Evolutionary conservation across 139 green algal genomes (phyloP).

Genomic region (Chlorella sp.): DNA sequence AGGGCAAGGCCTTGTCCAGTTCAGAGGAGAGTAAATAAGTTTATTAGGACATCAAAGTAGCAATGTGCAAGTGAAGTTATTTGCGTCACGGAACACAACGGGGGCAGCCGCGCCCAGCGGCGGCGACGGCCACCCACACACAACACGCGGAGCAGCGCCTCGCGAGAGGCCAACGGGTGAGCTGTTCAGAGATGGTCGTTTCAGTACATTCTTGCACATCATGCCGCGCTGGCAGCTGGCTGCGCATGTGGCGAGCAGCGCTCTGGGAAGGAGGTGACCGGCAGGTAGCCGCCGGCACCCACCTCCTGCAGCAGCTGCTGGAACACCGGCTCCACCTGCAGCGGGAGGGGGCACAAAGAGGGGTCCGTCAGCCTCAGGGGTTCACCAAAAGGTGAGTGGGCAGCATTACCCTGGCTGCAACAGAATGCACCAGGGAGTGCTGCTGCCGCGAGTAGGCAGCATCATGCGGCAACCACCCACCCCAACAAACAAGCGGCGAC

Average conservation of each 20-base stretch:
- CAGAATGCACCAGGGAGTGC: neutral
- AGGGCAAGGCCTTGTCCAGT: too few species aligned
- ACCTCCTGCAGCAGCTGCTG: conserved; percentile 19
- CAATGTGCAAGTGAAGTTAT: too few species aligned
- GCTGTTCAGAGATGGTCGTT: too few species aligned
- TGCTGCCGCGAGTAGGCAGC: neutral
- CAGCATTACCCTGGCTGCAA: neutral
- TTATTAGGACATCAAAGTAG: too few species aligned
- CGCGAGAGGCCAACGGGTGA: too few species aligned
- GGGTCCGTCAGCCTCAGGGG: neutral
- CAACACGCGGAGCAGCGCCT: too few species aligned
- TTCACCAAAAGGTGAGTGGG: neutral
- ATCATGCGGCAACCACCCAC: neutral
- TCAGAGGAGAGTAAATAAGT: too few species aligned
- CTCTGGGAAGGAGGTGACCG: conserved; percentile 1
- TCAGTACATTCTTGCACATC: neutral
- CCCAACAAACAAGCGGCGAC: neutral
- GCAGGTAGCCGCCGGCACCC: neutral
- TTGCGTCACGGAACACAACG: too few species aligned
- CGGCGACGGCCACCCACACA: too few species aligned
- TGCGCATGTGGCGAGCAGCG: neutral
- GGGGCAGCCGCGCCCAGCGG: too few species aligned
- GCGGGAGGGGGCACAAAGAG: neutral
- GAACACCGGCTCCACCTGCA: conserved; percentile 29
- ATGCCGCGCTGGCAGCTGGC: neutral